Percentiles rank a stretch among this genome's conserved stretches.
Evolutionary conservation across 2,329 filamentous ascomycete genomes (phyloP).

Genomic region (Trichoderma sp.): DNA sequence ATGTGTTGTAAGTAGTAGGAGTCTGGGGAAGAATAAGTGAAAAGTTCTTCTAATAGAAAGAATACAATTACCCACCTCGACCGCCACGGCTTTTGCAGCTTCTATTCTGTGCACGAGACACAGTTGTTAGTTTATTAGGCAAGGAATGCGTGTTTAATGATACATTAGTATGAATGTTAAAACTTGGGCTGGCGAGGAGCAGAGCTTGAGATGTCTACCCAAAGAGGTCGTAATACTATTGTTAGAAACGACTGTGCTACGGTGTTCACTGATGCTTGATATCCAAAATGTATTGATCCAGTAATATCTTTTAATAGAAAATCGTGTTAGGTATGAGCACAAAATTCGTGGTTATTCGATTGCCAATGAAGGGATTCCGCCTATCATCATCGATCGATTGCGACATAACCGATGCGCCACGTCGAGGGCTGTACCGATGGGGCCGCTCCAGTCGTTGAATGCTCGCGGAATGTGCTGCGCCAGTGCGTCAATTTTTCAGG

Average conservation of each 20-base stretch:
- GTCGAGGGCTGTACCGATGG: not conserved
- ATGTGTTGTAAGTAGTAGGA: not conserved
- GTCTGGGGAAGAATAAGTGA: not conserved
- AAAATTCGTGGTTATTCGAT: not conserved
- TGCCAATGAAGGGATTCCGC: not conserved
- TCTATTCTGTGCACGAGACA: not conserved
- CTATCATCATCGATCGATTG: not conserved
- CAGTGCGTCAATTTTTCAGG: not conserved
- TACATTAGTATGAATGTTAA: not conserved
- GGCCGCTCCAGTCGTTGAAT: not conserved
- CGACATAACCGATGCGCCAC: not conserved
- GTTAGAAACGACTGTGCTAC: not conserved
- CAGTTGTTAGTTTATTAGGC: not conserved
- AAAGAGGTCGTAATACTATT: not conserved
- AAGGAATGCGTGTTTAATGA: not conserved
- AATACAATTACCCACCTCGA: no score
- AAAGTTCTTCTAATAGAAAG: not conserved
- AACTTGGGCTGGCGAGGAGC: not conserved
- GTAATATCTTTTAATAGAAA: not conserved
- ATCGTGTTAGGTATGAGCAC: no score
- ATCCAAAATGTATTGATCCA: not conserved
- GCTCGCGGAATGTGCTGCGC: not conserved
- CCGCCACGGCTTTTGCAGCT: not conserved
- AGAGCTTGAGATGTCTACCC: not conserved
- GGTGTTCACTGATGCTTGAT: not conserved